Percentiles rank a stretch among this genome's conserved stretches.
Evolutionary conservation across 352 stramenopile genomes (phyloP).

Genomic region (Saprolegnia diclina): DNA sequence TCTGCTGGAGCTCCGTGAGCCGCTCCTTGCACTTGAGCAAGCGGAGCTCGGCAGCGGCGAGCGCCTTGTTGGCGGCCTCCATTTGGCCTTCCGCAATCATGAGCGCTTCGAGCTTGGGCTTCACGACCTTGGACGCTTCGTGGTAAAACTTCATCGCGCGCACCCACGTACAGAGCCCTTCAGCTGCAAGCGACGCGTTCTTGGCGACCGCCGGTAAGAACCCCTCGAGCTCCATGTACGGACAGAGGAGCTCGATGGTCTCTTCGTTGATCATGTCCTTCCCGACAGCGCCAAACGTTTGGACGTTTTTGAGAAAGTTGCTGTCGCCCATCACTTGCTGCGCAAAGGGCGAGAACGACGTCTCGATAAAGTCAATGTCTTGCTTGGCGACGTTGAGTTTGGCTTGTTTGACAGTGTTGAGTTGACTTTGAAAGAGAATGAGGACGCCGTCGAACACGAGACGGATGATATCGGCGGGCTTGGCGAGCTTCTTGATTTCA

Average conservation of each 20-base stretch:
- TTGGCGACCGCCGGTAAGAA: constrained; percentile 95
- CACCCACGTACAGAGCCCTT: constrained; percentile 97
- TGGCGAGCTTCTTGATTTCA: constrained; percentile 98
- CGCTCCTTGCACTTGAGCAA: constrained; percentile 93
- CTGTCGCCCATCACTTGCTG: constrained; percentile 95
- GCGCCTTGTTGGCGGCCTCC: constrained; percentile 94
- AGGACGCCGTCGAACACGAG: constrained; percentile 97
- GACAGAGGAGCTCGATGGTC: constrained; percentile 95
- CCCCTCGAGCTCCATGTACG: constrained; percentile 96
- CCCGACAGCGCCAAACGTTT: constrained; percentile 92
- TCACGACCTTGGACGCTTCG: constrained; percentile 97
- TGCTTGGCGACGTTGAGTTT: constrained; percentile 96
- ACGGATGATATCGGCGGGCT: constrained; percentile 98
- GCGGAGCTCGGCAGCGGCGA: constrained; percentile 89
- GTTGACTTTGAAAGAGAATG: constrained; percentile 93
- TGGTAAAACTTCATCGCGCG: constrained; percentile 99
- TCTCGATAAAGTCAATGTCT: constrained; percentile 96
- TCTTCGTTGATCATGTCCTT: constrained; percentile 99
- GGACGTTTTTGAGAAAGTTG: constrained; percentile 95
- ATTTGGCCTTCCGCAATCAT: constrained; percentile 95
- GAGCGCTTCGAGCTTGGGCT: constrained; percentile 97
- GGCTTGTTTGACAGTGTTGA: constrained; percentile 88
- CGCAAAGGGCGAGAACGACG: constrained; percentile 93
- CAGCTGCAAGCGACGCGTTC: constrained; percentile 93
- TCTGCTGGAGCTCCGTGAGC: constrained; percentile 90